Percentiles rank a stretch among this genome's conserved stretches.
phyloP scores from a whole-genome alignment of 2,329 filamentous ascomycete genomes.

The Pseudocercospora ulei region DNA sequence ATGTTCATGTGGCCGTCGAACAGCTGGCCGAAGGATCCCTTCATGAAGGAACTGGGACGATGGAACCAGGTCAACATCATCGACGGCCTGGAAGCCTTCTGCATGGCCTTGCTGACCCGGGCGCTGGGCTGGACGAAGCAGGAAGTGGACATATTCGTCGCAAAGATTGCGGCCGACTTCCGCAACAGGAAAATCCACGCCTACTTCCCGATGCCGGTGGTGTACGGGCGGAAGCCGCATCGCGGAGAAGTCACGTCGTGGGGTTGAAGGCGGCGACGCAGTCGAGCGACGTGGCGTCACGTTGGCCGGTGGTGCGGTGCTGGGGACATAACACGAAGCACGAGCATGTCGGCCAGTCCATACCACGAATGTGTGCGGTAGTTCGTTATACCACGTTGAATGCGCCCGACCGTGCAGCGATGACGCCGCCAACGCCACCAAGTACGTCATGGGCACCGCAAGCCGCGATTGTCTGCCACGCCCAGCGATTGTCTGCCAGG shows the following conservation, averaged over 20 bases:
- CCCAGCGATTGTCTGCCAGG: too few species aligned
- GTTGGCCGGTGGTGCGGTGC: not conserved
- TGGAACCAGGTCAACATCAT: slow-evolving; percentile 39
- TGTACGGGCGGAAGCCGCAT: slow-evolving; percentile 31
- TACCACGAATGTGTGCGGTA: too few species aligned
- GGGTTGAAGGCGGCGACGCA: too few species aligned
- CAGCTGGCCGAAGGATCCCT: slow-evolving; percentile 42
- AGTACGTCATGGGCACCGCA: too few species aligned
- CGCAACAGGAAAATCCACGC: slow-evolving; percentile 34
- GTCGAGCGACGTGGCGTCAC: not conserved
- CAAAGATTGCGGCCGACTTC: slow-evolving; percentile 31
- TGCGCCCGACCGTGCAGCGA: too few species aligned
- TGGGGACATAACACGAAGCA: not conserved
- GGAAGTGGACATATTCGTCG: slow-evolving; percentile 40
- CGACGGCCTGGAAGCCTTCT: slow-evolving; percentile 39
- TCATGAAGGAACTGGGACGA: slow-evolving; percentile 44
- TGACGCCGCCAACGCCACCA: too few species aligned
- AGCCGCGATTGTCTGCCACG: too few species aligned
- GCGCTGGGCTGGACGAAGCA: slow-evolving; percentile 38
- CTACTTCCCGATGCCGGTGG: slow-evolving; percentile 36
- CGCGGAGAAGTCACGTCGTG: slow-evolving; percentile 17
- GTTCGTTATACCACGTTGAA: too few species aligned
- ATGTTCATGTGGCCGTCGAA: slow-evolving; percentile 39
- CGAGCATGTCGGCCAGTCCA: too few species aligned
- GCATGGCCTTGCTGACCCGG: slow-evolving; percentile 37